phyloP scores from a whole-genome alignment of 2,329 filamentous ascomycete genomes.

The Verticillium nubilum region DNA sequence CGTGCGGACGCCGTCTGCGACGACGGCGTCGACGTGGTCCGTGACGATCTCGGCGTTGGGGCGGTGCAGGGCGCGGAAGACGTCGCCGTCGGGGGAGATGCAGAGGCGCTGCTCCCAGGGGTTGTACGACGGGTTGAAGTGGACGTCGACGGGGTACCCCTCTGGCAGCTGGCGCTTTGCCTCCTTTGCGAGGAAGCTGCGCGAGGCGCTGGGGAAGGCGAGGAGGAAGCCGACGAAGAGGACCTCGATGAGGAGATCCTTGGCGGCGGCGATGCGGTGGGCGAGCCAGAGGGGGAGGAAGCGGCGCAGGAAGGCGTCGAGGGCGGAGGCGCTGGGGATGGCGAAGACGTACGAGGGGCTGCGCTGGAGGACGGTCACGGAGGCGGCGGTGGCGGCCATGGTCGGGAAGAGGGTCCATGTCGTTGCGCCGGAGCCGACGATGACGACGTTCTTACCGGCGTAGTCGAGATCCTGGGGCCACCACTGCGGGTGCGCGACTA shows the following conservation, averaged over 20 bases:
- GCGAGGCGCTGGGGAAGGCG: slow-evolving; percentile 44
- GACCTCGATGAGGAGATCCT: slow-evolving; percentile 39
- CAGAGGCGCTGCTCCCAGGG: slow-evolving; percentile 75
- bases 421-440: slow-evolving; percentile 76
- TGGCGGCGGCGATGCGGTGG: slow-evolving; percentile 41
- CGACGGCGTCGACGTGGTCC: slow-evolving; percentile 46
- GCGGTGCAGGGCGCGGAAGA: slow-evolving; percentile 42
- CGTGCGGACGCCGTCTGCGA: slow-evolving; percentile 39
- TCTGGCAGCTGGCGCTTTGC: slow-evolving; percentile 47
- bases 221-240: slow-evolving; percentile 45
- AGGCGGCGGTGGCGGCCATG: slow-evolving; percentile 56
- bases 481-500: slow-evolving; percentile 65
- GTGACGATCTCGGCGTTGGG: slow-evolving; percentile 44
- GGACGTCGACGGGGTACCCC: slow-evolving; percentile 47
- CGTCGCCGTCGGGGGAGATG: slow-evolving; percentile 53
- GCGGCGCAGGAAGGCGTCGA: slow-evolving; percentile 30
- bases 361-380: slow-evolving; percentile 76
- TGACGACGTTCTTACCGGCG: slow-evolving; percentile 59
- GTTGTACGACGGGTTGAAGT: slow-evolving; percentile 60
- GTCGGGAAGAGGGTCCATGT: slow-evolving; percentile 71
- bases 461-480: slow-evolving; percentile 69
- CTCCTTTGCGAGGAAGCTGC: slow-evolving; percentile 36
- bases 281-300: slow-evolving; percentile 43
- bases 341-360: slow-evolving; percentile 66
- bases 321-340: slow-evolving; percentile 34